Percentiles rank a stretch among this genome's conserved stretches.
These are phyloP conservation scores for Pogostemon cablin DNA, from an alignment of 257 asterid species.

Conservation along the genomic window DNA sequence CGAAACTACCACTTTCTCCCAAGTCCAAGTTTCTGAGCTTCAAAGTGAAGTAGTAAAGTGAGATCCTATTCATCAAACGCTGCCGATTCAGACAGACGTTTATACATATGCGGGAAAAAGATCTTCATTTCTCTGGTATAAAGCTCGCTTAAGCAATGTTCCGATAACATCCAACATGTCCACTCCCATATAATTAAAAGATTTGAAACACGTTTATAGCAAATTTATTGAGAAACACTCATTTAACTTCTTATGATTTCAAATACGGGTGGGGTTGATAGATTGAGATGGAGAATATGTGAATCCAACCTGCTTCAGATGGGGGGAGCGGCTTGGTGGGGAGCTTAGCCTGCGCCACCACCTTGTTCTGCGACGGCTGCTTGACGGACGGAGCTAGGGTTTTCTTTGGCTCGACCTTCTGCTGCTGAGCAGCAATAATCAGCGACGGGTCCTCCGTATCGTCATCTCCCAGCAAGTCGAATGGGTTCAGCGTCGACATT, in stretches of 20 bases:
- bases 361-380: constrained; percentile 37
- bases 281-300: neutral
- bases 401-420: constrained; percentile 60
- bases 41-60: neutral
- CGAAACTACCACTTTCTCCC: neutral
- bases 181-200: neutral
- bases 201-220: neutral
- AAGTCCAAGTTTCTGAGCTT: neutral
- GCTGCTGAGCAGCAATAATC: constrained; percentile 62
- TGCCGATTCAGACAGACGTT: neutral
- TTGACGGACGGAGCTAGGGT: constrained; percentile 38
- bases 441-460: constrained; percentile 67
- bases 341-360: constrained; percentile 42
- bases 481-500: constrained; percentile 85
- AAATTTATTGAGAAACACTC: neutral
- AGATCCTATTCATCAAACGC: neutral
- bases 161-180: neutral
- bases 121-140: neutral
- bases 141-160: neutral
- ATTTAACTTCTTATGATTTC: neutral
- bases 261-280: neutral
- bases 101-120: neutral
- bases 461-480: constrained; percentile 78
- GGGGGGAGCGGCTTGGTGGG: constrained; percentile 80
- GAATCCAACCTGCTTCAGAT: constrained; percentile 65